These are phyloP conservation scores for Fusarium sp. DNA, from an alignment of 2,329 filamentous ascomycete species.

Conservation along the genomic window DNA sequence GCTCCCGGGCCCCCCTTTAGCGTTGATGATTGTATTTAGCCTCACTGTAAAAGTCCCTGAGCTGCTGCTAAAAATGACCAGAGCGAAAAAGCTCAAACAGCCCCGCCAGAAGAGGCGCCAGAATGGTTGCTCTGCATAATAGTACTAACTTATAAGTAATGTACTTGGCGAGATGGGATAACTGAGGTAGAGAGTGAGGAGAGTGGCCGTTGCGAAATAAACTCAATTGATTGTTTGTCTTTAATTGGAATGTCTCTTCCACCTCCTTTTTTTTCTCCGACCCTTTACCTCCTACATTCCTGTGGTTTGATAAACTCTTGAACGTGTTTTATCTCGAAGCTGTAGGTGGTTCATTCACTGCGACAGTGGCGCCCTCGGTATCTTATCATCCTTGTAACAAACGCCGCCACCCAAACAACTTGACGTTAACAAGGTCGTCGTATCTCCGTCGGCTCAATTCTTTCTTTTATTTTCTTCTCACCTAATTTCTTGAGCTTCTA, in stretches of 20 bases:
- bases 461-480: not conserved
- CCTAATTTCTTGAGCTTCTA: not conserved
- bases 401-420: constrained; percentile 27
- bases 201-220: constrained; percentile 23
- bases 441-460: constrained; percentile 4
- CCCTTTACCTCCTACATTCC: constrained; percentile 33
- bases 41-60: constrained; percentile 19
- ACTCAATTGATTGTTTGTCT: constrained; percentile 19
- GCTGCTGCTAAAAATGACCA: constrained; percentile 8
- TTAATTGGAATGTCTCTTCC: constrained; percentile 5
- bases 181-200: not conserved
- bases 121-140: constrained; percentile 8
- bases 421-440: constrained; percentile 20
- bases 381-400: constrained; percentile 31
- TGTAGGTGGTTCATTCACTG: constrained; percentile 26
- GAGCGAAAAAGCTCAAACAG: constrained; percentile 5
- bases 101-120: constrained; percentile 20
- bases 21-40: constrained; percentile 11
- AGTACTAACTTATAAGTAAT: not conserved
- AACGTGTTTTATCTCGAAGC: constrained; percentile 24
- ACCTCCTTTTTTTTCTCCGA: constrained; percentile 13
- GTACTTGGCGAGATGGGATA: constrained; percentile 25
- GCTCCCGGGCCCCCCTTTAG: constrained; percentile 22
- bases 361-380: constrained; percentile 25
- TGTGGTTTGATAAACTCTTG: constrained; percentile 17